Evolutionary conservation across 192 early-diverging fungal species (phyloP).

Genomic region (Endogone sp.): DNA sequence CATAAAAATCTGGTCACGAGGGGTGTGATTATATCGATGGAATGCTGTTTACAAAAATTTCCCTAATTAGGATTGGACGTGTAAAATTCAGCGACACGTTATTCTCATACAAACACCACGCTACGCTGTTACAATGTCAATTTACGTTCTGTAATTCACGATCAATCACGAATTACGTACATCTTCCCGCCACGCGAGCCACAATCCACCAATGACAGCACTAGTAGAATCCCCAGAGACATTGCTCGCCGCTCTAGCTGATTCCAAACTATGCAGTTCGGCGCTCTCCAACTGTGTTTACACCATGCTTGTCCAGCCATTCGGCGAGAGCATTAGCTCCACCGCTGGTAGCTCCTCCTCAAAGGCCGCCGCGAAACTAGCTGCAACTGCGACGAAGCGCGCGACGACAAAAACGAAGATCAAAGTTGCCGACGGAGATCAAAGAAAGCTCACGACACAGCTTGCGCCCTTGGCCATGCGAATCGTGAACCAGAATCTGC

Average conservation of each 20-base stretch:
- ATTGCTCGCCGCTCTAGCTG: neutral
- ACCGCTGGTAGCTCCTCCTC: too few relatives aligned
- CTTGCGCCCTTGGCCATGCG: conserved; percentile 18
- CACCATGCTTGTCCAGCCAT: neutral
- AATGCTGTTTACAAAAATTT: neutral
- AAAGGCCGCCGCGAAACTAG: too few relatives aligned
- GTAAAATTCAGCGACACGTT: neutral
- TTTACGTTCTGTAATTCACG: too few relatives aligned
- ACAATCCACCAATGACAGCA: neutral
- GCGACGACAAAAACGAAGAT: neutral
- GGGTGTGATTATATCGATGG: too few relatives aligned
- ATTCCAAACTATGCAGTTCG: neutral
- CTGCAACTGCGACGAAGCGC: neutral
- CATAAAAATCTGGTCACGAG: too few relatives aligned
- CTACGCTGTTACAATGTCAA: too few relatives aligned
- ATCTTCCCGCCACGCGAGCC: too few relatives aligned
- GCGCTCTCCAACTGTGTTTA: neutral
- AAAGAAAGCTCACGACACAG: neutral
- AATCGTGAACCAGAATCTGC: conserved; percentile 24
- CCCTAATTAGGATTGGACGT: neutral
- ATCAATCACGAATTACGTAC: too few relatives aligned
- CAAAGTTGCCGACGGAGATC: neutral
- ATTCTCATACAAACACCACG: too few relatives aligned
- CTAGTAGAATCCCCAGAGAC: neutral
- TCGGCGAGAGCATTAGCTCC: too few relatives aligned